Base-by-base conservation (phyloP, 805 yeast genomes). In the Candida michaelii region DNA sequence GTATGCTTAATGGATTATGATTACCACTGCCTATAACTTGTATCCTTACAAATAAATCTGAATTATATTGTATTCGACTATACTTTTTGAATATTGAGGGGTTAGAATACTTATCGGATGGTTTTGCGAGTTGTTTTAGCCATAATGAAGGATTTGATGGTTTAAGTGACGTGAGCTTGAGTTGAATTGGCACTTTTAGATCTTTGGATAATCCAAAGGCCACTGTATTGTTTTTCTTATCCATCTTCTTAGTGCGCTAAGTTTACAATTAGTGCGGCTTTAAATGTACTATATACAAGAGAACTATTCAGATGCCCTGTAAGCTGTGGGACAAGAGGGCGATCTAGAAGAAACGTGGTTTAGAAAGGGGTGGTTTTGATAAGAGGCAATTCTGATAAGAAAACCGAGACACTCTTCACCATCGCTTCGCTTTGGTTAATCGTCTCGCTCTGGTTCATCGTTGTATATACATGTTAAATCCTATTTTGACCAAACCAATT, bases 131-230 rank as follows among this genome's bases (percentile, higher is more conserved):
- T 15, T 46, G 15, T 24, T 37, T 34, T 15, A 18, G 12, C 33
- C 47, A 16, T 11, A 33, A 23, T 40, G 29, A 30, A 8, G 27
- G 39, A 37, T 32, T 39, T 14, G 42, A 52, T 30, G 48, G 58
- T 36, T 59, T 58, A 7, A 70, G 56, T 40, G 56, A 57, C 41
- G 67, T 58, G 27, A 70, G 45, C 42, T 66, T 67, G 17, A 70
- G 51, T 7, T 55, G 44, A 8, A 69, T 51, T 1, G 73, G 73
- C 6, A 55, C 53, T 13, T 47, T 40, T 13, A 70, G 52, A 50
- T 69, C 69, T 36, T 66, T 69, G 24, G 66, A 61, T n/a, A 69
- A 58, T 1, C 73, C 73, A 47, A 69, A 63, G 5, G 71, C 59
- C 27, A 60, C 50, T 6, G 70, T 55, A 30, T 59, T 49, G n/a